phyloP scores from a whole-genome alignment of 805 yeast species.

The Cyberlindnera amylophila region DNA sequence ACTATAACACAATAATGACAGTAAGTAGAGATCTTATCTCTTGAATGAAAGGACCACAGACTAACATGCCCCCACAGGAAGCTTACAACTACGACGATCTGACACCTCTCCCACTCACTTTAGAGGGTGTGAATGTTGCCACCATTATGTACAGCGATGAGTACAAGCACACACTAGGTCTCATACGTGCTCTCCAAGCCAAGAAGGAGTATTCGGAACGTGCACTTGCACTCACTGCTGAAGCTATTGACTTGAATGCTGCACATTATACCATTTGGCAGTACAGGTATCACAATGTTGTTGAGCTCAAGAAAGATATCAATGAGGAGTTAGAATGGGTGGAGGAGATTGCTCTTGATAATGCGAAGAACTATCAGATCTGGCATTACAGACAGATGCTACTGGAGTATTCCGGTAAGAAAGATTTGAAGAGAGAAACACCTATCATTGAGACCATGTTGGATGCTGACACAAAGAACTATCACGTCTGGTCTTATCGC shows the following conservation, averaged over 20 bases:
- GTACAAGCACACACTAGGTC: slow-evolving; percentile 58
- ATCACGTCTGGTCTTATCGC: slow-evolving; percentile 93
- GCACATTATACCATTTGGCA: slow-evolving; percentile 94
- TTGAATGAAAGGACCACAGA: background rate
- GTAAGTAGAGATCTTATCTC: background rate
- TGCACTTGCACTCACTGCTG: slow-evolving; percentile 62
- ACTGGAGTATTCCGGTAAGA: slow-evolving; percentile 35
- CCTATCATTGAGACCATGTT: slow-evolving; percentile 67
- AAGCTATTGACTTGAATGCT: slow-evolving; percentile 64
- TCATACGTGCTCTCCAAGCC: slow-evolving; percentile 55
- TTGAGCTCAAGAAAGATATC: slow-evolving; percentile 33
- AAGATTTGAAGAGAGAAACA: slow-evolving; percentile 51
- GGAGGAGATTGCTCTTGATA: slow-evolving; percentile 65
- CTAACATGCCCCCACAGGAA: slow-evolving; percentile 12
- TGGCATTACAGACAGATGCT: slow-evolving; percentile 88
- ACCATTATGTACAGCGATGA: slow-evolving; percentile 70
- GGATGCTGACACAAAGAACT: slow-evolving; percentile 79
- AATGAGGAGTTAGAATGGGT: slow-evolving; percentile 72
- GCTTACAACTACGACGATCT: slow-evolving; percentile 40
- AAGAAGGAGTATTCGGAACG: slow-evolving; percentile 63
- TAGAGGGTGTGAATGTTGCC: slow-evolving; percentile 49
- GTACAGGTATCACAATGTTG: slow-evolving; percentile 54
- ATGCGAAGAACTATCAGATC: slow-evolving; percentile 92
- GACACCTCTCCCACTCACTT: slow-evolving; percentile 38
- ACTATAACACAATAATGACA: background rate